phyloP scores from a whole-genome alignment of 805 yeast genomes.

The Barnettozyma populi region DNA sequence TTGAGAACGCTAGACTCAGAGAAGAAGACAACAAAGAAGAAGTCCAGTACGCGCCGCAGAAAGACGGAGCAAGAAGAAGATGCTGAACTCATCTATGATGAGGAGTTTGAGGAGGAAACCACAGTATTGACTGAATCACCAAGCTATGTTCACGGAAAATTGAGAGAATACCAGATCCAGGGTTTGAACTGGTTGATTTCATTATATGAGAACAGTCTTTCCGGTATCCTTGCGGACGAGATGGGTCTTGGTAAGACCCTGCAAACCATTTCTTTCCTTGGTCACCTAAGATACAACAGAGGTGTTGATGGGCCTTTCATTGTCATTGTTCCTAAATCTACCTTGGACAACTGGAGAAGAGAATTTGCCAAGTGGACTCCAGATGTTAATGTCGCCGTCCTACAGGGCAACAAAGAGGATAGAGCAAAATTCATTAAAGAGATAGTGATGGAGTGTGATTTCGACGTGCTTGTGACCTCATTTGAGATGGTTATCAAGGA shows the following conservation, averaged over 20 bases:
- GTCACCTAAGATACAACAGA: slow-evolving; percentile 74
- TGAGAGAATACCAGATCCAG: slow-evolving; percentile 90
- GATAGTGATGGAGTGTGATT: slow-evolving; percentile 61
- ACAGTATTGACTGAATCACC: slow-evolving; percentile 88
- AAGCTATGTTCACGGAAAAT: slow-evolving; percentile 62
- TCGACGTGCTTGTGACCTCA: slow-evolving; percentile 87
- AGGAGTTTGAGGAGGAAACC: slow-evolving; percentile 56
- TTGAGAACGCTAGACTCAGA: slow-evolving; percentile 52
- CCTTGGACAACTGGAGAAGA: slow-evolving; percentile 93
- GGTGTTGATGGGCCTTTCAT: slow-evolving; percentile 86
- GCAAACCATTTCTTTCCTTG: slow-evolving; percentile 89
- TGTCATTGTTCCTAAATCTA: slow-evolving; percentile 91
- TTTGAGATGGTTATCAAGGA: slow-evolving; percentile 93
- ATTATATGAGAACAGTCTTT: slow-evolving; percentile 77
- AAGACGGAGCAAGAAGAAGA: slow-evolving; percentile 96
- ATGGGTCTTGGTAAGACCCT: slow-evolving; percentile 97
- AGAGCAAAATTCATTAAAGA: slow-evolving; percentile 57
- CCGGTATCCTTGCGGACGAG: slow-evolving; percentile 95
- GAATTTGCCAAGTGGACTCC: slow-evolving; percentile 97
- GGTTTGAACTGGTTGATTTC: slow-evolving; percentile 95
- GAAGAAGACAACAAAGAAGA: slow-evolving; percentile 31
- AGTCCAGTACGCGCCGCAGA: slow-evolving; percentile 48
- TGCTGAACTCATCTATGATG: slow-evolving; percentile 82
- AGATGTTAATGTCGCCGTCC: slow-evolving; percentile 75
- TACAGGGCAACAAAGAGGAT: slow-evolving; percentile 88